phyloP scores from a whole-genome alignment of 1,284 basidiomycete genomes.

The Ceratobasidium sp. region DNA sequence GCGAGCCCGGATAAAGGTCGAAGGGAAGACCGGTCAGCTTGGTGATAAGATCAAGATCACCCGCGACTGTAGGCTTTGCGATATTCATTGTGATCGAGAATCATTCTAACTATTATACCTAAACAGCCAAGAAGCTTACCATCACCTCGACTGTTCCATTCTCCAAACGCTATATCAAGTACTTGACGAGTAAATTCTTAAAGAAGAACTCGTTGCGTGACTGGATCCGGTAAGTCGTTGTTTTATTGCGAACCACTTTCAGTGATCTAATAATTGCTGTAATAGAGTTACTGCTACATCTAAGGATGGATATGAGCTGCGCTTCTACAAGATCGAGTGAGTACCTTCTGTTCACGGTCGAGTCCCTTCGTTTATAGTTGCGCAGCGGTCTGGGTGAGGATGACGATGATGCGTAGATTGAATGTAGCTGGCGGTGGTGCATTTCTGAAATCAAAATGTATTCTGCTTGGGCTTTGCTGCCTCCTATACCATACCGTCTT shows the following conservation, averaged over 20 bases:
- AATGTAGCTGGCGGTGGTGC: not conserved
- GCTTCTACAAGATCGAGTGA: conserved; percentile 94
- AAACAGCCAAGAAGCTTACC: conserved; percentile 75
- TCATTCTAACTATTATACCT: conserved; percentile 46
- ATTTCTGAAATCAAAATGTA: conserved; percentile 29
- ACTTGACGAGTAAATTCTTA: conserved; percentile 95
- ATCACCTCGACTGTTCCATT: conserved; percentile 84
- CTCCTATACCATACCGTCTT: conserved; percentile 27
- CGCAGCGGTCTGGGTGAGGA: conserved; percentile 37
- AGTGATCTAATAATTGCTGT: conserved; percentile 50
- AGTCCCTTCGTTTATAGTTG: not conserved
- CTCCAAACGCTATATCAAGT: conserved; percentile 93
- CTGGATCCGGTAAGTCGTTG: conserved; percentile 82
- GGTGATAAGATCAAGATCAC: conserved; percentile 84
- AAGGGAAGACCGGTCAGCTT: conserved; percentile 64
- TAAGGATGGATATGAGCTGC: conserved; percentile 89
- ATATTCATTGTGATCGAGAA: not conserved
- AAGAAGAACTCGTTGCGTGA: conserved; percentile 88
- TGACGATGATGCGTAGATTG: conserved; percentile 36
- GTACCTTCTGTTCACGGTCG: conserved; percentile 47
- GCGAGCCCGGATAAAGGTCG: conserved; percentile 92
- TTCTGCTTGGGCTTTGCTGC: not conserved
- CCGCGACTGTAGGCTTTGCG: conserved; percentile 71
- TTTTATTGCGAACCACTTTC: not conserved
- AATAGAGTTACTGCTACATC: conserved; percentile 82